Conservation (phyloP, 176 grass and related monocot species). For the Cenchrus fungigraminus region DNA sequence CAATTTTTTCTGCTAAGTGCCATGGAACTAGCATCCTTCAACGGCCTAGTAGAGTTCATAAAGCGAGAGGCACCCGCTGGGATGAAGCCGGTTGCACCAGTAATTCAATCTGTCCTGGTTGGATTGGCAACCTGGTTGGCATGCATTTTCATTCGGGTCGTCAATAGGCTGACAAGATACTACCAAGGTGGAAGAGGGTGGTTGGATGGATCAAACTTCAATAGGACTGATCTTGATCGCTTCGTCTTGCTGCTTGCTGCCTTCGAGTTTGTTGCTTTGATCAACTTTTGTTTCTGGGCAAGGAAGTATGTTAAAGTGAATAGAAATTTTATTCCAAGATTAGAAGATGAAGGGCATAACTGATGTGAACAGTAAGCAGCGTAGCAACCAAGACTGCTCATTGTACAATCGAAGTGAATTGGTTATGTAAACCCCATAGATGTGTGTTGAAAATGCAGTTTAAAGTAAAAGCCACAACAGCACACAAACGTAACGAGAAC, state of each 20-base stretch:
- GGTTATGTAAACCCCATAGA: no score
- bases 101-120: neutral
- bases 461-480: no score
- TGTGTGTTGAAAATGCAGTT: no score
- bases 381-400: no score
- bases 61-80: no score
- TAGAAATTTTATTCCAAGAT: no score
- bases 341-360: no score
- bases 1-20: conserved; percentile 54
- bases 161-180: conserved; percentile 6
- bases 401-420: no score
- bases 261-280: conserved; percentile 36
- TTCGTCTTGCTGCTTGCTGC: conserved; percentile 44
- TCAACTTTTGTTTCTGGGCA: conserved; percentile 49
- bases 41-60: conserved; percentile 43
- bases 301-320: conserved; percentile 34
- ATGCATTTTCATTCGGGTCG: conserved; percentile 30
- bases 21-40: conserved; percentile 38
- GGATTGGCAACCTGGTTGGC: conserved; percentile 43
- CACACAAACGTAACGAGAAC: no score
- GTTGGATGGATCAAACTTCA: conserved; percentile 51
- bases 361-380: no score
- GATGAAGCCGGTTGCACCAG: no score
- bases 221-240: conserved; percentile 37
- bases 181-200: conserved; percentile 31